These are phyloP conservation scores for Tulasnella sp. DNA, from an alignment of 768 basidiomycete genomes.

Conservation along the genomic window DNA sequence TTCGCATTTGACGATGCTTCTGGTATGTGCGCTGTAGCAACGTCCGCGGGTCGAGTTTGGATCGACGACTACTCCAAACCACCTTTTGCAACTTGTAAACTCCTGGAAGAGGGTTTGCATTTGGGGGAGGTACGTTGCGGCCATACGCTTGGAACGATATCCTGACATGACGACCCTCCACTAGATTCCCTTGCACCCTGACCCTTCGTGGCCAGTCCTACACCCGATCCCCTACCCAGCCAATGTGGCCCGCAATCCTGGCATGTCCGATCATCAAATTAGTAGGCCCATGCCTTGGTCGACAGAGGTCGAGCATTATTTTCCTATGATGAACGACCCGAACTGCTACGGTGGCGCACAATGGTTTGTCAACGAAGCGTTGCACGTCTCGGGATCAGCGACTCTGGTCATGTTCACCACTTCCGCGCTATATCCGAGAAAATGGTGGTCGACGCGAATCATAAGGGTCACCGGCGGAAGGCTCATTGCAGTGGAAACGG, in stretches of 20 bases:
- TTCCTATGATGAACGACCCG: not conserved
- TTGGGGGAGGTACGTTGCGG: no score
- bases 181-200: not conserved
- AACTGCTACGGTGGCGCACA: not conserved
- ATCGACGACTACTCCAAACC: not conserved
- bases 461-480: not conserved
- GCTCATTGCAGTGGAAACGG: not conserved
- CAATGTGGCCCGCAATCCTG: not conserved
- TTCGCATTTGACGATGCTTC: not conserved
- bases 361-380: not conserved
- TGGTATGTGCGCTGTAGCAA: not conserved
- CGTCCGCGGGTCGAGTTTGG: not conserved
- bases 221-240: not conserved
- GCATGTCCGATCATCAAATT: not conserved
- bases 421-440: not conserved
- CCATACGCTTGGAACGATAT: no score
- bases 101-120: no score
- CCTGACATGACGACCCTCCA: no score
- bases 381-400: not conserved
- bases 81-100: not conserved
- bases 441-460: no score
- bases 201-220: not conserved
- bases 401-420: not conserved
- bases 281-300: not conserved
- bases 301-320: not conserved